These are phyloP conservation scores for Asterophora parasitica DNA, from an alignment of 768 basidiomycete genomes.

Conservation along the genomic window DNA sequence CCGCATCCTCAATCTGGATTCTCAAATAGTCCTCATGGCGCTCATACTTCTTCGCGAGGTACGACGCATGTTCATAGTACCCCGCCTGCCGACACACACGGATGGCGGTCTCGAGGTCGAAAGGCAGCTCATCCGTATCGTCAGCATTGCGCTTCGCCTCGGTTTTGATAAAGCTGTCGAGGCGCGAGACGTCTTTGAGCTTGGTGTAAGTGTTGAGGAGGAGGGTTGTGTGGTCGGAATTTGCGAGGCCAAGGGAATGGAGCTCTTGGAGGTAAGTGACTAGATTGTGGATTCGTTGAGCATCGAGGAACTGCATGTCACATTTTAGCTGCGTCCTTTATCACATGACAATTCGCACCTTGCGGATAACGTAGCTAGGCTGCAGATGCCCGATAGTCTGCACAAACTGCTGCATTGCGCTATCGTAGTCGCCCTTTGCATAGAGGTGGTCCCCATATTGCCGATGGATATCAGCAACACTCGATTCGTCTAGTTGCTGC, in stretches of 20 bases:
- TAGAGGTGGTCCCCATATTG: slow-evolving; percentile 93
- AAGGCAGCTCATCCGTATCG: slow-evolving; percentile 71
- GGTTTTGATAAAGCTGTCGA: slow-evolving; percentile 90
- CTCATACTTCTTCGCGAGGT: slow-evolving; percentile 88
- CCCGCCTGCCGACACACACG: slow-evolving; percentile 95
- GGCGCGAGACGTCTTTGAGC: slow-evolving; percentile 81
- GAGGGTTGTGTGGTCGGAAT: slow-evolving; percentile 94
- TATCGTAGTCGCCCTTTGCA: slow-evolving; percentile 86
- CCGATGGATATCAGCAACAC: slow-evolving; percentile 82
- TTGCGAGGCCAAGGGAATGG: slow-evolving; percentile 84
- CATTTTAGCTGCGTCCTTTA: too few species aligned
- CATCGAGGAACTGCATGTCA: slow-evolving; percentile 80
- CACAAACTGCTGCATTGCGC: slow-evolving; percentile 88
- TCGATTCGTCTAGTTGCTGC: slow-evolving; percentile 65
- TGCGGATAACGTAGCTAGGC: slow-evolving; percentile 95
- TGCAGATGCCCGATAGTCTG: slow-evolving; percentile 86
- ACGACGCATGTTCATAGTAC: slow-evolving; percentile 92
- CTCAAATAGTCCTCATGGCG: slow-evolving; percentile 90
- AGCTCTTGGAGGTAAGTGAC: slow-evolving; percentile 95
- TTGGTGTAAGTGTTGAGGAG: slow-evolving; percentile 97
- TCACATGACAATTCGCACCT: slow-evolving; percentile 46
- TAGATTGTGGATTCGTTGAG: slow-evolving; percentile 92
- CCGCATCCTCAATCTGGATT: slow-evolving; percentile 92
- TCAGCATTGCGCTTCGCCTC: slow-evolving; percentile 56
- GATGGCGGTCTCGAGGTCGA: slow-evolving; percentile 96